Percentiles rank a stretch among this genome's conserved stretches.
These are phyloP conservation scores for Beauveria rudraprayagi DNA, from an alignment of 2,329 filamentous ascomycete genomes.

Conservation along the genomic window DNA sequence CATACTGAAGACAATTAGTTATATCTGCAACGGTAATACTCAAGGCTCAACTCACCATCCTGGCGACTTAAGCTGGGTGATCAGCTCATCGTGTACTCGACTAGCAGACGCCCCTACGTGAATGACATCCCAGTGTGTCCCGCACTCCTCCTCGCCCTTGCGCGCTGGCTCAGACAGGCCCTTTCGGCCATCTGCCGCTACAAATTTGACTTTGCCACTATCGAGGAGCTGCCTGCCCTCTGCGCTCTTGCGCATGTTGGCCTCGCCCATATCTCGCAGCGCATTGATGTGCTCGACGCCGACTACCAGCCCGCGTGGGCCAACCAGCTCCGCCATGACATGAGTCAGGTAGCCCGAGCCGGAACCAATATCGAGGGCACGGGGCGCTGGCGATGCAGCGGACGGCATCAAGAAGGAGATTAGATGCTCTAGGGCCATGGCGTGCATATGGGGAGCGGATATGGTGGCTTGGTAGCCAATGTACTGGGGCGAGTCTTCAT, in stretches of 20 bases:
- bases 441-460: conserved; percentile 55
- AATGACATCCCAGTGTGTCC: conserved; percentile 75
- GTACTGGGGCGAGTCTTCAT: conserved; percentile 50
- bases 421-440: conserved; percentile 42
- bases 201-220: conserved; percentile 59
- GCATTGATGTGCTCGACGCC: conserved; percentile 67
- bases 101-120: conserved; percentile 86
- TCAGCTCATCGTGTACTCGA: conserved; percentile 60
- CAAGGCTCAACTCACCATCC: conserved; percentile 44
- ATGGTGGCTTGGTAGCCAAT: conserved; percentile 51
- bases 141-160: conserved; percentile 39
- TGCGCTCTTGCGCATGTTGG: conserved; percentile 57
- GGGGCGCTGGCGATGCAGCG: conserved; percentile 26
- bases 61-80: conserved; percentile 70
- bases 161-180: conserved; percentile 45
- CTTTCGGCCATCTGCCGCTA: conserved; percentile 65
- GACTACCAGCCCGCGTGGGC: conserved; percentile 45
- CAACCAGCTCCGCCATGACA: conserved; percentile 72
- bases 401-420: conserved; percentile 36
- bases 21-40: conserved; percentile 16
- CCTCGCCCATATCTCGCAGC: conserved; percentile 52
- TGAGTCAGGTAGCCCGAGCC: conserved; percentile 82
- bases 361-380: conserved; percentile 66
- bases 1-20: conserved; percentile 37
- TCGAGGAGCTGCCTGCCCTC: conserved; percentile 53